These are phyloP conservation scores for Pleurozium schreberi DNA, from an alignment of 225 moss, liverwort and hornwort species.

Conservation along the genomic window DNA sequence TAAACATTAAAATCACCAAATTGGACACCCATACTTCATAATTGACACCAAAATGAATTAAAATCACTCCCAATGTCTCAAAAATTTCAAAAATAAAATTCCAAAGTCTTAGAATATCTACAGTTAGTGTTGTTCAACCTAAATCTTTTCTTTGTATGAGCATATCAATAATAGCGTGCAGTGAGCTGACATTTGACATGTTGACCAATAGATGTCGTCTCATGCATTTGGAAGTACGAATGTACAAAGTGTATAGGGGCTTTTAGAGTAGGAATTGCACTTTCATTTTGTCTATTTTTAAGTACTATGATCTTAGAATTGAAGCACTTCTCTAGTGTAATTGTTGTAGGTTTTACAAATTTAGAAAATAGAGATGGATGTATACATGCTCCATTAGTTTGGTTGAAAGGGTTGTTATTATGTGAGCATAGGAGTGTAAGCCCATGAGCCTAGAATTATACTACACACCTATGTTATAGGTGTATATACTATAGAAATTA, in stretches of 20 bases:
- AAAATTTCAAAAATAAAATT: too few relatives aligned
- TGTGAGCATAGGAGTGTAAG: too few relatives aligned
- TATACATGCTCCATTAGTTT: not conserved
- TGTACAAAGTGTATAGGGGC: too few relatives aligned
- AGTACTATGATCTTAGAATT: not conserved
- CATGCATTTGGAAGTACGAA: not conserved
- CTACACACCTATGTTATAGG: too few relatives aligned
- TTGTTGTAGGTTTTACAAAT: not conserved
- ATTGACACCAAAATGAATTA: too few relatives aligned
- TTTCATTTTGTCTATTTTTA: not conserved
- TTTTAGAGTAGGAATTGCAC: not conserved
- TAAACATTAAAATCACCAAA: too few relatives aligned
- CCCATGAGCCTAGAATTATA: too few relatives aligned
- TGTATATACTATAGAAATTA: too few relatives aligned
- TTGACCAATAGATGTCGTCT: rapidly evolving
- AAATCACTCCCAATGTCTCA: too few relatives aligned
- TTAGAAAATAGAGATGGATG: not conserved
- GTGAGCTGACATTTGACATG: not conserved
- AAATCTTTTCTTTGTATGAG: not conserved
- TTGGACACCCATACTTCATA: too few relatives aligned
- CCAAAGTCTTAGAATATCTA: too few relatives aligned
- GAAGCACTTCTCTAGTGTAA: not conserved
- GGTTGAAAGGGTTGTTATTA: too few relatives aligned
- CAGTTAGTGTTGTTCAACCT: not conserved
- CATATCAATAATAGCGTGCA: rapidly evolving